These are phyloP conservation scores for Neocatenulostroma microsporum DNA, from an alignment of 2,329 filamentous ascomycete genomes.

Conservation along the genomic window DNA sequence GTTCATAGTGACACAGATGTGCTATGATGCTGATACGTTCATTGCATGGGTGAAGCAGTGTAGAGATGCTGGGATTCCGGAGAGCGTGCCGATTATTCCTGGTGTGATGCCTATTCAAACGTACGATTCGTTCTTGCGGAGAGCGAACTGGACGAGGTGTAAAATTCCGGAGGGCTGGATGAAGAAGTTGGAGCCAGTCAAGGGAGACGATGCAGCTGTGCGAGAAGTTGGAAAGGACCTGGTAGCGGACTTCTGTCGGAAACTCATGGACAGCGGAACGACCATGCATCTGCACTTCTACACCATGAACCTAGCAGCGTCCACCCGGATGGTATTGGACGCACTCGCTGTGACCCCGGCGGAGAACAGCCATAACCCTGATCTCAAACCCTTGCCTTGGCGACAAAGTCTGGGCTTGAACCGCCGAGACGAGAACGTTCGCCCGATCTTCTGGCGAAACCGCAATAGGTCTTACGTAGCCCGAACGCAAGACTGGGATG, in stretches of 20 bases:
- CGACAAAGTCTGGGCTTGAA: slow-evolving; percentile 86
- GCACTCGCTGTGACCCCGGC: slow-evolving; percentile 80
- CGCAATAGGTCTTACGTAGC: slow-evolving; percentile 91
- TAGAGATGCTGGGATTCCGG: slow-evolving; percentile 67
- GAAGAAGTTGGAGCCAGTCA: slow-evolving; percentile 76
- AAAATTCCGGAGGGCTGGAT: slow-evolving; percentile 75
- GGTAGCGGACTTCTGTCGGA: slow-evolving; percentile 82
- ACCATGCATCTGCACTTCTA: slow-evolving; percentile 86
- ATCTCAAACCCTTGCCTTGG: slow-evolving; percentile 78
- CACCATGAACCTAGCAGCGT: slow-evolving; percentile 96
- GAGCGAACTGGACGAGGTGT: slow-evolving; percentile 86
- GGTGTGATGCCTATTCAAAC: slow-evolving; percentile 94
- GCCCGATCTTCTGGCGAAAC: slow-evolving; percentile 98
- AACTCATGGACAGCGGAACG: slow-evolving; percentile 73
- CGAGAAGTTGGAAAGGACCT: slow-evolving; percentile 81
- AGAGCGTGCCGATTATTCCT: slow-evolving; percentile 67
- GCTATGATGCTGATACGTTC: slow-evolving; percentile 96
- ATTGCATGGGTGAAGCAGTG: slow-evolving; percentile 82
- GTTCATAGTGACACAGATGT: slow-evolving; percentile 98
- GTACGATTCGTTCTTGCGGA: slow-evolving; percentile 82
- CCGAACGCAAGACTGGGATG: slow-evolving; percentile 96
- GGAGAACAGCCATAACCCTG: slow-evolving; percentile 46
- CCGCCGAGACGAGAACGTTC: slow-evolving; percentile 85
- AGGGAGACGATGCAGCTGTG: slow-evolving; percentile 92
- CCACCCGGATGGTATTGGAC: slow-evolving; percentile 87